These are phyloP conservation scores for Rosa multiflora DNA, from an alignment of 306 rosid genomes.

Conservation along the genomic window DNA sequence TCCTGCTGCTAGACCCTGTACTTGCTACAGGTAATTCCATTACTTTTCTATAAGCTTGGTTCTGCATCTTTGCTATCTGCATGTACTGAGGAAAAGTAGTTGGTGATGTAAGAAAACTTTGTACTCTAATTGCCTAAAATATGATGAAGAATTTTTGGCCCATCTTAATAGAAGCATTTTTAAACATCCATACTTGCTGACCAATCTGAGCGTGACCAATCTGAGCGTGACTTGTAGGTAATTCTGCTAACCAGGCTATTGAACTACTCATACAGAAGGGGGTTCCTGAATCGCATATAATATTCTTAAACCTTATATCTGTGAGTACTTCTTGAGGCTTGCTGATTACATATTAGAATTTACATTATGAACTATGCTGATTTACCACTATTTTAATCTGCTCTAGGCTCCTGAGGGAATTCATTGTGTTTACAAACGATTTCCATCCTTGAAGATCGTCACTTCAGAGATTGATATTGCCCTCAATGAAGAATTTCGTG, in stretches of 20 bases:
- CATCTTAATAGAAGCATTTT: neutral
- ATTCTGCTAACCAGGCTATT: constrained; percentile 97
- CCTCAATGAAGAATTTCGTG: constrained; percentile 77
- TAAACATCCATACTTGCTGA: neutral
- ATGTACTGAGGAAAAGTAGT: neutral
- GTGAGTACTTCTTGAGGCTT: constrained; percentile 52
- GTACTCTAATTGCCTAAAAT: neutral
- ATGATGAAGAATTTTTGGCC: neutral
- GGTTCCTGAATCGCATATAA: constrained; percentile 90
- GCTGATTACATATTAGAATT: constrained; percentile 4
- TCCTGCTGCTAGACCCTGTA: constrained; percentile 97
- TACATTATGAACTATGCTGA: neutral
- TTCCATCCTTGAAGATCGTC: constrained; percentile 84
- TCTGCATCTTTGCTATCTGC: neutral
- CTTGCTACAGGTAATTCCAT: constrained; percentile 81
- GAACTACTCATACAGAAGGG: constrained; percentile 90
- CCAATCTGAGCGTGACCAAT: constrained; percentile 16
- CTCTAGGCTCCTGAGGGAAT: constrained; percentile 96
- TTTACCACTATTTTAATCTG: constrained; percentile 9
- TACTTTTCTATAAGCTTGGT: neutral
- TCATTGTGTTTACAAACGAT: constrained; percentile 81
- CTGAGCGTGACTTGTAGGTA: constrained; percentile 48
- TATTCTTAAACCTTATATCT: constrained; percentile 88
- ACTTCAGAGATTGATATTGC: constrained; percentile 92
- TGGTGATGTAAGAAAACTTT: neutral